phyloP scores from a whole-genome alignment of 2,329 filamentous ascomycete genomes.

The Colletotrichum sp. region DNA sequence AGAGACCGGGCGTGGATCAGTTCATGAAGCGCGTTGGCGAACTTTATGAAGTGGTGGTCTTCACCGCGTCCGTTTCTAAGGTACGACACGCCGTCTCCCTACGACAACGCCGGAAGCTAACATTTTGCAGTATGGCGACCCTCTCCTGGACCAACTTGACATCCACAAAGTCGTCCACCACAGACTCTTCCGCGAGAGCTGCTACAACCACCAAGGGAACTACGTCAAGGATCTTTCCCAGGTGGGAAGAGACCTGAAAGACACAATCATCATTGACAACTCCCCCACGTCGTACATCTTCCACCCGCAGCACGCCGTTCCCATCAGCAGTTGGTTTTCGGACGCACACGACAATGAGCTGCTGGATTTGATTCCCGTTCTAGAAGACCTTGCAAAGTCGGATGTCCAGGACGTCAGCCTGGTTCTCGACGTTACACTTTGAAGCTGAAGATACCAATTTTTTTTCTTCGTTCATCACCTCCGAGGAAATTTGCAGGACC shows the following conservation, averaged over 20 bases:
- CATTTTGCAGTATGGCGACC: conserved; percentile 81
- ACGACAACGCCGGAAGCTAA: conserved; percentile 28
- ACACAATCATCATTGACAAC: conserved; percentile 99
- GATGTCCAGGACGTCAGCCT: conserved; percentile 96
- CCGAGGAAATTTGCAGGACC: conserved; percentile 24
- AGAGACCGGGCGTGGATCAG: conserved; percentile 95
- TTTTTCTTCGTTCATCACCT: conserved; percentile 34
- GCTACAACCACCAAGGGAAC: conserved; percentile 99
- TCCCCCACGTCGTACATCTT: conserved; percentile 99
- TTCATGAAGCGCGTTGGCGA: conserved; percentile 99
- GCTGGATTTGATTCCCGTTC: conserved; percentile 94
- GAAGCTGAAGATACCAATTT: conserved; percentile 41
- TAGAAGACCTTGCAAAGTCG: conserved; percentile 90
- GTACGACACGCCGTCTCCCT: conserved; percentile 48
- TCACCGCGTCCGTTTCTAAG: conserved; percentile 98
- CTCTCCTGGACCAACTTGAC: conserved; percentile 92
- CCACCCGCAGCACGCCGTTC: conserved; percentile 97
- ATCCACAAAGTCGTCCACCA: conserved; percentile 98
- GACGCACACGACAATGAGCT: conserved; percentile 99
- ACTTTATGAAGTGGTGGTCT: conserved; percentile 97
- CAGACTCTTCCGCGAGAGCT: conserved; percentile 95
- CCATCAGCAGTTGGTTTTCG: conserved; percentile 99
- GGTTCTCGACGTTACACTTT: conserved; percentile 89
- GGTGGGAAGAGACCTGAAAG: conserved; percentile 91
- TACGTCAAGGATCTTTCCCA: conserved; percentile 99